Evolutionary conservation across 2,329 filamentous ascomycete species (phyloP).

Genomic region (Fusarium sp.): DNA sequence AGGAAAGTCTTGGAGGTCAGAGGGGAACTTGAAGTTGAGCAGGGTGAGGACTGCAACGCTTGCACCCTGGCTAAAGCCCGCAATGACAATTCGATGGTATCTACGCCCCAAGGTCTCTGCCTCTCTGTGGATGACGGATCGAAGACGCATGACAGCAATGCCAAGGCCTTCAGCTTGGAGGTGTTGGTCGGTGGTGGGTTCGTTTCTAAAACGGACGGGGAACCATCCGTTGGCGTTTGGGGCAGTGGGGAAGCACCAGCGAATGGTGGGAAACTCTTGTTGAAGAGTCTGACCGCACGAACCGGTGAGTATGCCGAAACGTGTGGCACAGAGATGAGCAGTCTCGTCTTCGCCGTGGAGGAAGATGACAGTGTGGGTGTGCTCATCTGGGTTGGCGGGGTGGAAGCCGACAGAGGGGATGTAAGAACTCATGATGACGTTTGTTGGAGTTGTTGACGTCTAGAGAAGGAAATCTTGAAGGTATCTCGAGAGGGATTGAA

Average conservation of each 20-base stretch:
- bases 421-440: not conserved
- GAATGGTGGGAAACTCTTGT: constrained; percentile 57
- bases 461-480: not conserved
- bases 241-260: constrained; percentile 61
- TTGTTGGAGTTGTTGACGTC: not conserved
- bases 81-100: constrained; percentile 55
- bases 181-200: constrained; percentile 48
- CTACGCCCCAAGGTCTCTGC: constrained; percentile 50
- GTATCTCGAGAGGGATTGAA: not conserved
- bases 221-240: constrained; percentile 58
- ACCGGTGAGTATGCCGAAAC: constrained; percentile 45
- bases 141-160: constrained; percentile 51
- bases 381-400: constrained; percentile 16
- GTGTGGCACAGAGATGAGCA: constrained; percentile 46
- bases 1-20: not conserved
- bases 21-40: constrained; percentile 48
- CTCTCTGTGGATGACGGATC: constrained; percentile 50
- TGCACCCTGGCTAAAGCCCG: constrained; percentile 60
- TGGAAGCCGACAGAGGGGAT: not conserved
- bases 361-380: constrained; percentile 59
- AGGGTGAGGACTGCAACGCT: constrained; percentile 53
- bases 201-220: constrained; percentile 58
- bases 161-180: constrained; percentile 55
- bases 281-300: constrained; percentile 48
- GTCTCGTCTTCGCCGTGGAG: constrained; percentile 59